Conservation (phyloP, 768 basidiomycete genomes). For the Auricularia sp. region DNA sequence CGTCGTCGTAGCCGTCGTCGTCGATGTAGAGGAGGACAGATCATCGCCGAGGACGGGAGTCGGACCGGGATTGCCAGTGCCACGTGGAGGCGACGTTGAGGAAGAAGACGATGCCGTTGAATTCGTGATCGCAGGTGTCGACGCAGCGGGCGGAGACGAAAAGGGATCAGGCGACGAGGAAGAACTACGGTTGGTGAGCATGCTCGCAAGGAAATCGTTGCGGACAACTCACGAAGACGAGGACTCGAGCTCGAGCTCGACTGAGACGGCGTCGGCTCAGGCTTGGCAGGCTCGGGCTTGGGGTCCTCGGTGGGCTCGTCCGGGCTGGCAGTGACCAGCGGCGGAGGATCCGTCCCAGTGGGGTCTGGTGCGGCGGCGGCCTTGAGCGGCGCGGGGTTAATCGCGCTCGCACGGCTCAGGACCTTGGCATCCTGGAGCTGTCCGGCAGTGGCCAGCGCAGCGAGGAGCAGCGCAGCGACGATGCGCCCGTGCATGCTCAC, state of each 20-base stretch:
- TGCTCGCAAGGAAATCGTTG: background rate
- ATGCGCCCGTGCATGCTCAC: background rate
- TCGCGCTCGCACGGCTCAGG: background rate
- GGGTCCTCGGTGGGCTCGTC: background rate
- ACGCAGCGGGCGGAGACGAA: background rate
- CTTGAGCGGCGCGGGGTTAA: background rate
- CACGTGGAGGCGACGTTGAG: background rate
- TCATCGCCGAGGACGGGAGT: background rate
- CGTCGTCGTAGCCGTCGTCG: background rate
- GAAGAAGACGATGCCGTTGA: background rate
- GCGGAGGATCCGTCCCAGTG: background rate
- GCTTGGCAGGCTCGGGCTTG: background rate
- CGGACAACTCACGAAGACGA: background rate
- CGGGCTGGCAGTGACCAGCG: background rate
- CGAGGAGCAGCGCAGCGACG: background rate
- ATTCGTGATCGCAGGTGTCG: background rate
- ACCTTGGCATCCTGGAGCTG: background rate
- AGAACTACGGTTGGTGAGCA: background rate
- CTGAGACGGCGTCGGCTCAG: background rate
- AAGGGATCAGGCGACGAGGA: background rate
- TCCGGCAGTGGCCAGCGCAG: background rate
- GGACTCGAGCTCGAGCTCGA: background rate
- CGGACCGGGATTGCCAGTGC: background rate
- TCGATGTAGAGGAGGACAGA: background rate
- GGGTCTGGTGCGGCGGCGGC: background rate